These are phyloP conservation scores for Candida arabinofermentans DNA, from an alignment of 805 yeast genomes.

Conservation along the genomic window DNA sequence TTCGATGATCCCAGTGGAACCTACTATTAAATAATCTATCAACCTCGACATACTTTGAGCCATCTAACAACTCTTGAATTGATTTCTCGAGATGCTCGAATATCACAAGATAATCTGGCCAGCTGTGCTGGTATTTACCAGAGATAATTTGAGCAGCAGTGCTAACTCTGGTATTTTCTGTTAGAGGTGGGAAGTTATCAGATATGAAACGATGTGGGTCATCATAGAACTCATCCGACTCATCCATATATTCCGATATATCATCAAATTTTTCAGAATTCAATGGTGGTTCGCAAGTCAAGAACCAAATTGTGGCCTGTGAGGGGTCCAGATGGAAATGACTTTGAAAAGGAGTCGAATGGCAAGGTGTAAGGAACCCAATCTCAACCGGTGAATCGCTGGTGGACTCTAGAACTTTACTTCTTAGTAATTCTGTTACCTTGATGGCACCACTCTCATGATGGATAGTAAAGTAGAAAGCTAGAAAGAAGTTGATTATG, in stretches of 20 bases:
- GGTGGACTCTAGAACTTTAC: constrained; percentile 11
- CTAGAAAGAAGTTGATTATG: constrained; percentile 10
- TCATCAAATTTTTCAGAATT: constrained; percentile 32
- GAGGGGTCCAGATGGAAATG: constrained; percentile 57
- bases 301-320: constrained; percentile 58
- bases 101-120: constrained; percentile 74
- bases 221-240: constrained; percentile 78
- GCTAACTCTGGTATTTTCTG: background rate
- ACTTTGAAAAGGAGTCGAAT: constrained; percentile 94
- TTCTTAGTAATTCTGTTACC: constrained; percentile 52
- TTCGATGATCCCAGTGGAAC: constrained; percentile 81
- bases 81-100: constrained; percentile 60
- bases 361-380: constrained; percentile 93
- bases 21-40: constrained; percentile 69
- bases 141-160: constrained; percentile 2
- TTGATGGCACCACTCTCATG: constrained; percentile 87
- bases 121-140: constrained; percentile 35
- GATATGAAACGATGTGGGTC: constrained; percentile 57
- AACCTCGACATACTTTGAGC: constrained; percentile 41
- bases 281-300: constrained; percentile 91
- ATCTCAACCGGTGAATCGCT: constrained; percentile 42
- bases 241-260: constrained; percentile 62
- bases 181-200: constrained; percentile 43
- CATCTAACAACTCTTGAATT: constrained; percentile 34
- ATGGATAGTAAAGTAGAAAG: constrained; percentile 45